Evolutionary conservation across 345 rosid species (phyloP), one percentile per base, ranked within the genome.

Genomic region (Rhizophora apiculata): DNA sequence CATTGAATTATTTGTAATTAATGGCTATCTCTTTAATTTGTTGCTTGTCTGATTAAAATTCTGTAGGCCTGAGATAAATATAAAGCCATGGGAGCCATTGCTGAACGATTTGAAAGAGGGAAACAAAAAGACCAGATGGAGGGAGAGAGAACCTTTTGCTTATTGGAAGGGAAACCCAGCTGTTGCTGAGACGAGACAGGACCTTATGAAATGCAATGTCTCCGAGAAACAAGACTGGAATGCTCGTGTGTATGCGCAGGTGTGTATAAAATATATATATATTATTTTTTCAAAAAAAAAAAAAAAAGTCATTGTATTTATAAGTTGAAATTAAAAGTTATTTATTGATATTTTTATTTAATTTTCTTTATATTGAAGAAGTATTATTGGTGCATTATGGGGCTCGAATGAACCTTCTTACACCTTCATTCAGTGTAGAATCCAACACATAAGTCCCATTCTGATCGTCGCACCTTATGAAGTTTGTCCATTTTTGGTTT

Each of bases 111-210:
- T 82, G 49, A 60, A 31, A 65, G 72, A 68, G 68, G 77, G 73
- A 10, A 77, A 80, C 61, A 43, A 61, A 31, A 61, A 3, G 67
- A 72, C 18, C 32, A 70, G 20, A 59, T 82, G 85, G 85, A 63
- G 15, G 19, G 69, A 82, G 3, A 70, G 82, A 31, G 70, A 82
- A 22, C 76, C 85, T 6, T 79, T 72, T 8, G 85, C 85, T 6
- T 82, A 60, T 34, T 82, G 85, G 85, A 82, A 78, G 63, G 85
- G 85, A 27, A 82, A 82, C 55, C 79, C 81, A 0, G 21, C 32
- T 4, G 80, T 82, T 18, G 76, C 80, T 6, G 63, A 6, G 10
- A 67, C 63, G 13, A 62, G 80, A 56, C 68, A 70, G 67, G 68
- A 82, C 21, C 78, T 82, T 7, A 55, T 82, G 73, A 72, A 49